phyloP scores from a whole-genome alignment of 208 protist genomes.

The Phytomonas serpens region DNA sequence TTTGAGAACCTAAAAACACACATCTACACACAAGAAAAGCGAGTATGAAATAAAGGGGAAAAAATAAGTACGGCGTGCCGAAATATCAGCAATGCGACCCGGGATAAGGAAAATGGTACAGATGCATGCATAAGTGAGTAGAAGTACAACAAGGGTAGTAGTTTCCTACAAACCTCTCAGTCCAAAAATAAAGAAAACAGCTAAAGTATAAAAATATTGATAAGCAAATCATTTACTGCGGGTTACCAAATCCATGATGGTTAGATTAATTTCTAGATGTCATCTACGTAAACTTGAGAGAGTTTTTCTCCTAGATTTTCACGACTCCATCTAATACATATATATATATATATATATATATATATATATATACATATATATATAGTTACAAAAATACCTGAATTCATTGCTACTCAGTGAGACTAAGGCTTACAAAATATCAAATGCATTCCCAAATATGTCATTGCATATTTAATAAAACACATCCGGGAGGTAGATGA shows the following conservation, averaged over 20 bases:
- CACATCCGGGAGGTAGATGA: background rate
- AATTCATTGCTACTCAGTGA: background rate
- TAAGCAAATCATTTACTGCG: background rate
- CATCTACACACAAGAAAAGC: conserved; percentile 5
- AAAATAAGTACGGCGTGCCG: conserved; percentile 4
- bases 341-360: background rate
- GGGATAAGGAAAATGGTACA: background rate
- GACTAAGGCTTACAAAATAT: background rate
- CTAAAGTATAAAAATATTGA: background rate
- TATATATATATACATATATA: conserved; percentile 1
- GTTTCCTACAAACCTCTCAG: background rate
- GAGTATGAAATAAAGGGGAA: conserved; percentile 11
- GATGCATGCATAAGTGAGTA: background rate
- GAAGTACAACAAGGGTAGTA: background rate
- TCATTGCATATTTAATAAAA: background rate
- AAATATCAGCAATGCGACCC: conserved; percentile 8
- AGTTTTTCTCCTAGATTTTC: background rate
- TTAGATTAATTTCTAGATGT: background rate
- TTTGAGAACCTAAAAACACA: conserved; percentile 6
- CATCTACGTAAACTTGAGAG: background rate
- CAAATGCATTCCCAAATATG: background rate
- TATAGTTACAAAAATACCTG: background rate
- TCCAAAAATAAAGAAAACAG: background rate
- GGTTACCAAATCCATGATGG: background rate
- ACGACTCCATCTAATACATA: background rate